phyloP scores from a whole-genome alignment of 768 basidiomycete genomes.

The Suillus decipiens region DNA sequence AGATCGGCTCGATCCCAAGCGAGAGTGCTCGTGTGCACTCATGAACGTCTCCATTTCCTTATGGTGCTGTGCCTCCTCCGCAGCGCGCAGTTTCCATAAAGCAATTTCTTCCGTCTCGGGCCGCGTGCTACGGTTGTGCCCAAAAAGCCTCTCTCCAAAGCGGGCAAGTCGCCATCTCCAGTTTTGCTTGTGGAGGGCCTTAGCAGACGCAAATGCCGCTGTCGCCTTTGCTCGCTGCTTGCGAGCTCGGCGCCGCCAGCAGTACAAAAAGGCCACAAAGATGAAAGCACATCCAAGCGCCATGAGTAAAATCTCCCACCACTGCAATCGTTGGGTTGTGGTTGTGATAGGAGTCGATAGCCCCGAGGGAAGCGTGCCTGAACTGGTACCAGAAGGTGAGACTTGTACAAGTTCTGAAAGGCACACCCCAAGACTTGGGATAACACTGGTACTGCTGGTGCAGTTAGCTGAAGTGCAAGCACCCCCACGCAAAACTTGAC shows the following conservation, averaged over 20 bases:
- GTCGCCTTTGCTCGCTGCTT: constrained; percentile 70
- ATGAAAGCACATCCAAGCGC: constrained; percentile 79
- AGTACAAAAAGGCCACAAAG: constrained; percentile 63
- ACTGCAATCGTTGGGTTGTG: constrained; percentile 46
- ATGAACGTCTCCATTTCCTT: constrained; percentile 53
- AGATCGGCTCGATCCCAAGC: constrained; percentile 38
- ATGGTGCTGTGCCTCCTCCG: constrained; percentile 52
- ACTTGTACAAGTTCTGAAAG: constrained; percentile 75
- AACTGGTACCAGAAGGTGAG: constrained; percentile 41
- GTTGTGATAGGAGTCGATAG: constrained; percentile 50
- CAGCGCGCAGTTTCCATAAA: constrained; percentile 50
- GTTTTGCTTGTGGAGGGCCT: constrained; percentile 46
- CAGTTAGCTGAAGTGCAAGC: constrained; percentile 67
- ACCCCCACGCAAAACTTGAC: constrained; percentile 61
- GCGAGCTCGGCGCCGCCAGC: constrained; percentile 70
- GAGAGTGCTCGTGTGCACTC: constrained; percentile 47
- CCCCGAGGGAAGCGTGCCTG: constrained; percentile 51
- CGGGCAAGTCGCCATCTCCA: constrained; percentile 62
- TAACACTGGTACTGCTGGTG: constrained; percentile 50
- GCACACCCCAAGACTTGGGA: constrained; percentile 76
- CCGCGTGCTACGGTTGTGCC: constrained; percentile 37
- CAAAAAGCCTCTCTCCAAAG: constrained; percentile 61
- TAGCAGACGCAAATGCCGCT: constrained; percentile 60
- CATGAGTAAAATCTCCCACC: constrained; percentile 90
- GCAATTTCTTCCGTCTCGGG: constrained; percentile 47